Base-by-base conservation (phyloP, 495 filamentous ascomycete species). In the Trichocladium uniseriatum region DNA sequence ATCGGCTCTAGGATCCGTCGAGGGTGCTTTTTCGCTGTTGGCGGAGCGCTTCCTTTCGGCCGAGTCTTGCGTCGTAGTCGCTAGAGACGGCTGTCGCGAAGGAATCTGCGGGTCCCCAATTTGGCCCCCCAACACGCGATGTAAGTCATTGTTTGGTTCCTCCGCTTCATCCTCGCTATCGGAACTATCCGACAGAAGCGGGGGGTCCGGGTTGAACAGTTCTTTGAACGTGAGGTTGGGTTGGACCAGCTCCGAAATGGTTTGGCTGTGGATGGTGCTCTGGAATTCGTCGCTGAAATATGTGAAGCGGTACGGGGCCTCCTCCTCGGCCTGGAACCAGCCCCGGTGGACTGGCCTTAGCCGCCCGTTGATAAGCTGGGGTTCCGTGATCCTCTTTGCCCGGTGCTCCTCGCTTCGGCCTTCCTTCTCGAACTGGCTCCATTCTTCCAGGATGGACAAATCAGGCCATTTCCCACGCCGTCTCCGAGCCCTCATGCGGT, bases 271-370 rank as follows among this genome's bases (percentile, higher is more conserved):
- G 53, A 97, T 92, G 0, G 92, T 97, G 58, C 84, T 89, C 40
- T 83, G 81, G 51, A 97, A 87, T 53, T 95, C 88, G 58, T 97
- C 92, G 62, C 95, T 96, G 74, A 98, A 98, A 59, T 98, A 98
- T 2, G 92, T 98, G 62, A 94, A 97, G 37, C 92, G 79, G 61
- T 94, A 98, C 0, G 92, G 92, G 1, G 82, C 82, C 43, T 95
- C 94, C 32, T 95, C 89, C 55, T 92, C 87, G 49, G 85, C 81
- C 20, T 82, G 77, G 63, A 90, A 88, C 92, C 92, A 98, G 5
- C 74, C 71, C 44, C 84, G 87, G 50, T 87, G 82, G 7, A 75
- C 69, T 7, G 92, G 89, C 8, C 92, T 80, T 43, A 97, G 62
- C 45, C 92, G 78, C 7, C 92, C 92, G 41, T 86, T 88, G 43